A percentile compares a stretch with the other conserved stretches of the same genome.
phyloP scores from a whole-genome alignment of 805 yeast species.

The Ogataea angusta region DNA sequence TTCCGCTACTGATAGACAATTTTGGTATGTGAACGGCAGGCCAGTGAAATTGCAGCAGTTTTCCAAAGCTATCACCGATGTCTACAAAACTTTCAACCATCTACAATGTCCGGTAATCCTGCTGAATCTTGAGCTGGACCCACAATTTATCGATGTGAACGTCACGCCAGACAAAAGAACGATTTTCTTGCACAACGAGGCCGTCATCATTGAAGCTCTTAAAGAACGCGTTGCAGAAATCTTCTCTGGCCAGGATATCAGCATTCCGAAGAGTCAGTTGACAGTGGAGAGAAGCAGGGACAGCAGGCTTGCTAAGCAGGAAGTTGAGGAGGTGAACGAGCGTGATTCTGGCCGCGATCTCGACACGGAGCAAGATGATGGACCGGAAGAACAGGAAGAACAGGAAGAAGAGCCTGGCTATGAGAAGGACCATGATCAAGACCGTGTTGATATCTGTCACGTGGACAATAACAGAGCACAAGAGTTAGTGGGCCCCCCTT shows the following conservation, averaged over 20 bases:
- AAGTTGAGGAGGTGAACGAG: no score
- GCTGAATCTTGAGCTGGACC: constrained; percentile 53
- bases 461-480: no score
- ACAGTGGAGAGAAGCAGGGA: not conserved
- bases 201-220: constrained; percentile 51
- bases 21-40: constrained; percentile 66
- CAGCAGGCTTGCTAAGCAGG: constrained; percentile 1
- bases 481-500: no score
- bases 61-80: constrained; percentile 62
- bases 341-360: no score
- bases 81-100: constrained; percentile 67
- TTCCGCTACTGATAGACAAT: constrained; percentile 70
- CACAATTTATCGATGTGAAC: constrained; percentile 68
- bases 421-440: no score
- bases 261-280: constrained; percentile 21
- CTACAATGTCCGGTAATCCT: constrained; percentile 72
- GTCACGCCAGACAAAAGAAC: constrained; percentile 89
- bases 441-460: no score
- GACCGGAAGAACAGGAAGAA: not conserved
- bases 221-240: constrained; percentile 46
- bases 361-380: not conserved
- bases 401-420: not conserved
- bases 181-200: constrained; percentile 66
- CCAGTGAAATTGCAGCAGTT: constrained; percentile 64
- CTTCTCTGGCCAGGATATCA: constrained; percentile 37